Evolutionary conservation across 768 basidiomycete species (phyloP).

Genomic region (Cystofilobasidium capitatum): DNA sequence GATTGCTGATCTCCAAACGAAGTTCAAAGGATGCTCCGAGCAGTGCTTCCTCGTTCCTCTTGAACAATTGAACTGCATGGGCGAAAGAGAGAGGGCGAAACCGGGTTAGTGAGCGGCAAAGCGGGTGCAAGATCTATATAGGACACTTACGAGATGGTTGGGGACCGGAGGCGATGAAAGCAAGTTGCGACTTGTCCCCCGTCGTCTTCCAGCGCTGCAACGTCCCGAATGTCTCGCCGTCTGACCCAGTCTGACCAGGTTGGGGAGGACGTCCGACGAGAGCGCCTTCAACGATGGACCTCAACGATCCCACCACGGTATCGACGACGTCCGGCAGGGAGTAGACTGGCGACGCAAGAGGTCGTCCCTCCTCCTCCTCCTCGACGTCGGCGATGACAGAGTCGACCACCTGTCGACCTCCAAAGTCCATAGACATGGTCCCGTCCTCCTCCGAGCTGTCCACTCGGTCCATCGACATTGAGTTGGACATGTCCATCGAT

Average conservation of each 20-base stretch:
- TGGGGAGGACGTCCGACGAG: too few species aligned
- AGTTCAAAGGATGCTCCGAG: neutral
- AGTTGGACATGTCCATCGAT: neutral
- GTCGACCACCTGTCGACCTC: neutral
- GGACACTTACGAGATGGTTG: too few species aligned
- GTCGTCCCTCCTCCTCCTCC: too few species aligned
- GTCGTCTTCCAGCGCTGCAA: neutral
- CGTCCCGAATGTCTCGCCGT: neutral
- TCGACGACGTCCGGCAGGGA: neutral
- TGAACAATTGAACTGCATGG: too few species aligned
- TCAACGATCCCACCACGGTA: neutral
- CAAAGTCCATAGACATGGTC: too few species aligned
- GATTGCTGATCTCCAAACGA: neutral
- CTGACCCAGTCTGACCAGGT: too few species aligned
- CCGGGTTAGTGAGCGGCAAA: too few species aligned
- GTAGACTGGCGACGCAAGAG: neutral
- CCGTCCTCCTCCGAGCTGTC: too few species aligned
- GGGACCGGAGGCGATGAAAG: too few species aligned
- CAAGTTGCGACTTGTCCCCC: too few species aligned
- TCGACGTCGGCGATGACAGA: neutral
- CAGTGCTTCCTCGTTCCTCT: neutral
- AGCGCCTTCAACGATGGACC: neutral
- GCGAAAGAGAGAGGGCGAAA: too few species aligned
- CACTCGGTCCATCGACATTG: conserved; percentile 7
- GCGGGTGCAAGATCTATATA: too few species aligned